Evolutionary conservation across 2,329 filamentous ascomycete species (phyloP), one percentile per base, ranked within the genome.

Genomic region (Penicillium expansum): DNA sequence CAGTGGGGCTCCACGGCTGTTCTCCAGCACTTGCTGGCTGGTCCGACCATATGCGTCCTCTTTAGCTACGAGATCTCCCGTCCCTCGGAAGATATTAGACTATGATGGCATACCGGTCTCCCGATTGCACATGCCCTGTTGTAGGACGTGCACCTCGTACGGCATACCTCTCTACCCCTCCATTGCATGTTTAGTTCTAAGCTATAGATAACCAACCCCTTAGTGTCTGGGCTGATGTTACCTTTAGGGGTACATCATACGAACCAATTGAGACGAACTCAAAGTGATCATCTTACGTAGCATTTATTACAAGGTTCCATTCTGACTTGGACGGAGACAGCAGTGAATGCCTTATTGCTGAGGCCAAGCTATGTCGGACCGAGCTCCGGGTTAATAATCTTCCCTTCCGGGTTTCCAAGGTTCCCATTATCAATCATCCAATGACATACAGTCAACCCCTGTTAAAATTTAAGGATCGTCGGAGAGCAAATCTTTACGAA

Each of bases 51-150:
- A 61, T 65, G 60, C 61, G 57, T 62, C 55, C 52, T 54, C 55
- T 45, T 55, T 61, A 51, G 57, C 56, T 70, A 69, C 72, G 72
- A 75, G 67, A 73, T 74, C 72, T 74, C 61, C 72, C 72, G 72
- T 66, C 53, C 67, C 67, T 74, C 72, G 72, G 72, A 62, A 68
- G 60, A 62, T 43, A 62, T 43, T 43, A 41, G 50, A 18, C 48
- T 39, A 58, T 57, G 58, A 63, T 62, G 55, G 52, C 54, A 63
- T 63, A 48, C 39, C 2, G 14, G 50, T 37, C 22, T 50, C 32
- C 37, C 43, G 39, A 54, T 38, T 37, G 24, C 50, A 35, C 13
- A 32, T 39, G 24, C 4, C 14, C 38, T 24, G n/a, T 42, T 42
- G 14, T 4, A 37, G 30, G 20, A 49, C 22, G 24, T 51, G 37